Base-by-base conservation (phyloP, 73 alveolate species). In the Paramecium bursaria region DNA sequence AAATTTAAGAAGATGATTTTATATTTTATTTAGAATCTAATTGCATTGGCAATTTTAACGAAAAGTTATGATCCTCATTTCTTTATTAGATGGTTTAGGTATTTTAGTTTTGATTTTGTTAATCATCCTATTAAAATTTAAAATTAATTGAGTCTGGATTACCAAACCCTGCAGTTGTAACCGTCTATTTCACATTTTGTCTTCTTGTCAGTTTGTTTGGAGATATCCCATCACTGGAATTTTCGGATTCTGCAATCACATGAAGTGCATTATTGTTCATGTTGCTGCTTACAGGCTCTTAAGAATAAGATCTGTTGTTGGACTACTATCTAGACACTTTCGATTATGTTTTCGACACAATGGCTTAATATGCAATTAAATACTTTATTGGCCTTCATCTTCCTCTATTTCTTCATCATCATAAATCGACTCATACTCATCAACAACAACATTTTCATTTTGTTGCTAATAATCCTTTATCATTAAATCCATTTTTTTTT, bases 91-190 rank as follows among this genome's bases (percentile, higher is more conserved):
- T 10, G 57, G 54, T 10, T 42, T 67, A 19, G 82, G 35, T 25
- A 39, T 67, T 39, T 35, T 44, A 42, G 22, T 25, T 21, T 47
- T 67, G 21, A 29, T 11, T 13, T 9, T 13, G 44, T 67, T 67
- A 42, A 19, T 67, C 82, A 67, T 31, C 82, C 6, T 15, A 21
- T 19, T 46, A 0, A 19, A 42, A 17, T 67, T 42, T 42, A 21
- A 39, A 39, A 17, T 67, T 15, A 1, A 67, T 39, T 9, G 82
- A 67, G 21, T 67, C 82, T 67, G 33, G 13, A 33, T 4, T 57
- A 39, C 82, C 82, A 42, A 67, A 67, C 2, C 82, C 82, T 39
- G 82, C 82, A 2, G 82, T 67, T 67, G 26, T 25, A 1, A 67
- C 19, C 14, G 82, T 67, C 44, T 67, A 42, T 67, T 67, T 67